Evolutionary conservation across 2,329 filamentous ascomycete species (phyloP).

Genomic region (Cryphonectria parasitica): DNA sequence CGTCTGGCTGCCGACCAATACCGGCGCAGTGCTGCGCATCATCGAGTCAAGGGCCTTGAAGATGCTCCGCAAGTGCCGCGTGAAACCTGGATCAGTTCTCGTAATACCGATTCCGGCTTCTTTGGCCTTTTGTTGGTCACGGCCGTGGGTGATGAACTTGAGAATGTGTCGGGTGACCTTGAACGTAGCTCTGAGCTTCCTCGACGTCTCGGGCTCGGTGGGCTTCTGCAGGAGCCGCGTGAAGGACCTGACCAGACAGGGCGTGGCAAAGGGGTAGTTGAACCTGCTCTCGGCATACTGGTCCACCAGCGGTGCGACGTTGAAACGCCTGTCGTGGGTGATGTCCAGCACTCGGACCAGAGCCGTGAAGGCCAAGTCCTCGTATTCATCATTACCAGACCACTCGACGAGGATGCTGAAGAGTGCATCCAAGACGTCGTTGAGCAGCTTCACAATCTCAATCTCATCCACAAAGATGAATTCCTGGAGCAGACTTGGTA

Average conservation of each 20-base stretch:
- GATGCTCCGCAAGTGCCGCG: constrained; percentile 79
- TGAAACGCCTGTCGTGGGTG: constrained; percentile 91
- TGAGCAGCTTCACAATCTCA: constrained; percentile 92
- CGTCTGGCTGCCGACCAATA: constrained; percentile 91
- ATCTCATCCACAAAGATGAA: constrained; percentile 95
- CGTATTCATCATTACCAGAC: constrained; percentile 87
- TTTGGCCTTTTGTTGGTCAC: constrained; percentile 85
- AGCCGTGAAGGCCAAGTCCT: constrained; percentile 89
- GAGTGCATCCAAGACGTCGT: constrained; percentile 85
- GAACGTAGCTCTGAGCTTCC: constrained; percentile 86
- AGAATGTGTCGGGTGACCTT: constrained; percentile 93
- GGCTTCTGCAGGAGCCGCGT: constrained; percentile 81
- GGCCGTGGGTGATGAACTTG: constrained; percentile 91
- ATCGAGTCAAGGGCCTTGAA: constrained; percentile 89
- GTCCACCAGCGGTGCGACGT: constrained; percentile 87
- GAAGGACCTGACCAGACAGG: constrained; percentile 85
- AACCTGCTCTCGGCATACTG: constrained; percentile 87
- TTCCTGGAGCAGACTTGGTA: constrained; percentile 76
- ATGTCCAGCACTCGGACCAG: constrained; percentile 90
- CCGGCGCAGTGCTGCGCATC: constrained; percentile 85
- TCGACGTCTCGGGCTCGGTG: constrained; percentile 79
- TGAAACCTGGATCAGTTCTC: constrained; percentile 72
- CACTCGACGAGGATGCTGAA: constrained; percentile 92
- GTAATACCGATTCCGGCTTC: constrained; percentile 86
- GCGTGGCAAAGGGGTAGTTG: constrained; percentile 90